phyloP scores from a whole-genome alignment of 176 grass and related monocot species.

The Dactylis glomerata region DNA sequence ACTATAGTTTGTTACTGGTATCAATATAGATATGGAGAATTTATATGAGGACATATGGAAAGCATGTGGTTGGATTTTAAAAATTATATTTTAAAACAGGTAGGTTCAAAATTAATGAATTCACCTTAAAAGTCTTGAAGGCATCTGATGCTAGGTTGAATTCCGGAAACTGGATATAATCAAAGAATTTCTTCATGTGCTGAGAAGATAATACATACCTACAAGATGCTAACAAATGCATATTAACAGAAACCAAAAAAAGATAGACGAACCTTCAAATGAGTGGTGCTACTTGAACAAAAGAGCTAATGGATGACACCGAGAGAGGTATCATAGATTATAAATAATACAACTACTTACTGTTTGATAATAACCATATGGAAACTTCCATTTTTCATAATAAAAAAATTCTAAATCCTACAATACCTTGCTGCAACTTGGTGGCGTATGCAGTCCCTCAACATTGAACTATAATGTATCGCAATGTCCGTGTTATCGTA shows the following conservation, averaged over 20 bases:
- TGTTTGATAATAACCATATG: neutral
- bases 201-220: conserved; percentile 53
- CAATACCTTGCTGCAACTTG: conserved; percentile 61
- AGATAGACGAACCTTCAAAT: neutral
- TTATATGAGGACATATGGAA: neutral
- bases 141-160: conserved; percentile 59
- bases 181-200: conserved; percentile 57
- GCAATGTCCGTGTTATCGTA: conserved; percentile 57
- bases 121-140: conserved; percentile 70
- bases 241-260: neutral
- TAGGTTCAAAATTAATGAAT: neutral
- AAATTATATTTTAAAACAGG: neutral
- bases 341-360: no score
- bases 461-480: conserved; percentile 57
- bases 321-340: neutral
- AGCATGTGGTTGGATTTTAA: neutral
- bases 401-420: neutral
- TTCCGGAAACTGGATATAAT: conserved; percentile 52
- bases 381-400: neutral
- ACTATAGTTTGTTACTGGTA: neutral
- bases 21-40: neutral
- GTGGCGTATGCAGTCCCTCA: conserved; percentile 64
- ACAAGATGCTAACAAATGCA: neutral
- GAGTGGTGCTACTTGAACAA: neutral
- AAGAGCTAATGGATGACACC: neutral